Conservation (phyloP, 2,329 filamentous ascomycete genomes). For the Clonostachys sp. region DNA sequence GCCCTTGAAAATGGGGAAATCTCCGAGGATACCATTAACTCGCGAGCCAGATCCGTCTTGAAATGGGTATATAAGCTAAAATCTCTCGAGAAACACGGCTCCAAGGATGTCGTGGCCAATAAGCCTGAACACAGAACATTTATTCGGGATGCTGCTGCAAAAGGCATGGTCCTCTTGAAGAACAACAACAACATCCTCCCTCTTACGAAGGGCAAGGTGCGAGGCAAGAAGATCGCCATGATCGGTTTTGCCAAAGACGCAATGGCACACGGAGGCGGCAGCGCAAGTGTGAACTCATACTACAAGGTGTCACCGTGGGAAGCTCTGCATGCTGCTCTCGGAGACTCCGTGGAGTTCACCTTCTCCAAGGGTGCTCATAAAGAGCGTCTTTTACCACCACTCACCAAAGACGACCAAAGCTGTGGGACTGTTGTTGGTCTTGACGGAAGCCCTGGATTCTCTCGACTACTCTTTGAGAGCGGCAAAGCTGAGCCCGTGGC, state of each 20-base stretch:
- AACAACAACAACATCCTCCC: slow-evolving; percentile 56
- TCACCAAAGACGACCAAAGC: slow-evolving; percentile 3
- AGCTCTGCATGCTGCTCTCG: slow-evolving; percentile 13
- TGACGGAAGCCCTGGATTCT: slow-evolving; percentile 19
- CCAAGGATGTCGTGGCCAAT: background rate
- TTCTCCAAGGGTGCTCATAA: slow-evolving; percentile 4
- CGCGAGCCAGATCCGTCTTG: slow-evolving; percentile 19
- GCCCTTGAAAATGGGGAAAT: slow-evolving; percentile 13
- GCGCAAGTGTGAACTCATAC: slow-evolving; percentile 23
- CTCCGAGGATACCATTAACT: slow-evolving; percentile 12
- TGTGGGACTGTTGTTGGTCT: slow-evolving; percentile 13
- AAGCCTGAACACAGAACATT: slow-evolving; percentile 1
- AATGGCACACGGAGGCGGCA: slow-evolving; percentile 29
- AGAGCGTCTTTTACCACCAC: slow-evolving; percentile 1
- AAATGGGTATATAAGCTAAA: slow-evolving; percentile 18
- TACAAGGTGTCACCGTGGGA: slow-evolving; percentile 22
- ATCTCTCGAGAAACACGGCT: slow-evolving; percentile 11
- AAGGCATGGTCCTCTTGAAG: slow-evolving; percentile 61
- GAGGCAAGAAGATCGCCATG: slow-evolving; percentile 23
- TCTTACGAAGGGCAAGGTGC: slow-evolving; percentile 25
- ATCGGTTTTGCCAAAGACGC: slow-evolving; percentile 25
- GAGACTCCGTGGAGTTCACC: slow-evolving; percentile 9
- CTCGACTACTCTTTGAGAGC: slow-evolving; percentile 13
- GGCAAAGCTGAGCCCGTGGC: slow-evolving; percentile 10
- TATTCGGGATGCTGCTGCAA: slow-evolving; percentile 24